Evolutionary conservation across 2,329 filamentous ascomycete species (phyloP), one percentile per base, ranked within the genome.

Genomic region (Claviceps fusiformis): DNA sequence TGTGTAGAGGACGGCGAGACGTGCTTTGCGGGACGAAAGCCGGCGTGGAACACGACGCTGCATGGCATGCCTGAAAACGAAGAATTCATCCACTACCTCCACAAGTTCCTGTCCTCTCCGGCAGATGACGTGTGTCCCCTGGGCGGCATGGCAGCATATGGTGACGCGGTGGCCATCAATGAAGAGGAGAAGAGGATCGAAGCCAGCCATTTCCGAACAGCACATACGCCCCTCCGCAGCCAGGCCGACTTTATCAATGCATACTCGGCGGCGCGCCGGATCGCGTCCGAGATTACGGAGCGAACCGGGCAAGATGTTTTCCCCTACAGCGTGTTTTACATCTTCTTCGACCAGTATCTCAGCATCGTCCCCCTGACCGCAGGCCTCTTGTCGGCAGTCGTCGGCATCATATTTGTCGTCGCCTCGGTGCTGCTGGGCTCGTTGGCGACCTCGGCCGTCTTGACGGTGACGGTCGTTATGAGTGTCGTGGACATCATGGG

Each of bases 331-430:
- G 85, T 96, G 58, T 95, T 95, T 69, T 98, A 98, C 74, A 91
- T 98, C 68, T 98, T 97, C 79, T 98, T 98, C 68, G 93, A 98
- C 67, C 93, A 97, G 68, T 98, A 98, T 66, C 80, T 89, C 6
- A 81, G 81, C 56, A 97, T 98, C 58, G 82, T 95, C 24, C 77
- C 79, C 11, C 77, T 97, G 4, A 91, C 92, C 0, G 85, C 80
- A 0, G 82, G 85, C 0, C 80, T 98, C 1, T 79, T 98, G 35
- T 86, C 86, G 45, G 86, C 88, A 3, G 92, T 90, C 0, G 76
- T 97, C 15, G 88, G 79, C 31, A 87, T 95, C 60, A 95, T 97
- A 57, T 86, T 96, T 56, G 67, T 87, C 57, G 80, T 98, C 49
- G 86, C 89, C 0, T 83, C 86, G 0, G 62, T 90, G 15, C 81